Evolutionary conservation across 1,284 basidiomycete genomes (phyloP), one percentile per base, ranked within the genome.

Genomic region (Rhodotorula sp.): DNA sequence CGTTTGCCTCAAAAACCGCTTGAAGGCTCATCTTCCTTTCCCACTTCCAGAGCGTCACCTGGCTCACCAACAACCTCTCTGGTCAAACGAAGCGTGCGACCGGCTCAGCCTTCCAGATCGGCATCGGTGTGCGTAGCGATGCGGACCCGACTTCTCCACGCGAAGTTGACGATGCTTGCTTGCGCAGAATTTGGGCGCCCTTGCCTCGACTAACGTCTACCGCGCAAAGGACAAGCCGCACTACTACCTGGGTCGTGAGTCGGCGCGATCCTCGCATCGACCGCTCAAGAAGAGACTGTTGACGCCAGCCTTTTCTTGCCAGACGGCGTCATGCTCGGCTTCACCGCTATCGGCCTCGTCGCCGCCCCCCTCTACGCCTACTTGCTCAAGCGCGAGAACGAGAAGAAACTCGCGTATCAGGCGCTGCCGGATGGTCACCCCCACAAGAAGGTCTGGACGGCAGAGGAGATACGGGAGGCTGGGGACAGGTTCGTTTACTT

Each of bases 311-410:
- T 34, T 13, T 16, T 46, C 47, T 15, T 26, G 37, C 22, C 66
- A 88, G 87, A 88, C 76, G 86, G 80, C 4, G 68, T 88, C n/a
- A 86, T 87, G 76, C 78, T 89, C 46, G 87, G 87, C 83, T 87
- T 89, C 68, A 82, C 88, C 40, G 84, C 83, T 4, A 85, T 89
- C 53, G 88, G 88, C 0, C 81, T 88, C 73, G 81, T 88, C 48
- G 76, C 76, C 56, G 76, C 86, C 0, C 85, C 86, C 0, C 77
- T 84, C 26, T 81, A 84, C 28, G 83, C 86, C 0, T 60, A 85
- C 10, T 67, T 80, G 3, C 88, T 89, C 76, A 82, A 64, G 48
- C 81, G 83, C 26, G 86, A 87, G 75, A 90, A 90, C 77, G 77
- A 62, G 44, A 64, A 75, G 60, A 79, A 83, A 48, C 80, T 80